Base-by-base conservation (phyloP, 1,284 basidiomycete genomes). In the Pisolithus thermaeus region DNA sequence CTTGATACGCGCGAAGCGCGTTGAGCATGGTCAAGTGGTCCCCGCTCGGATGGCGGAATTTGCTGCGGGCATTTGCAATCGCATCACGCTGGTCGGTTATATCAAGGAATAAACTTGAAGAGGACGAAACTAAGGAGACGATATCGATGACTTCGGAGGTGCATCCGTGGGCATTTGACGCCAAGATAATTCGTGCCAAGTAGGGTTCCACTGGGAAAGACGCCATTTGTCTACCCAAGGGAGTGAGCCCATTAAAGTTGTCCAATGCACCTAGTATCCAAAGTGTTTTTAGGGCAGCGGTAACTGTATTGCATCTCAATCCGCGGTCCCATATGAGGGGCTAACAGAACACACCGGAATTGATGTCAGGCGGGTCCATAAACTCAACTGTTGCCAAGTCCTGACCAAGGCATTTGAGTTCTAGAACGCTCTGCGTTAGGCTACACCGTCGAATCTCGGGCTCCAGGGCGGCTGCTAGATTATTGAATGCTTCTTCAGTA, bases 21-120 rank as follows among this genome's bases (percentile, higher is more conserved):
- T 96, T 96, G 55, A 97, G 77, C 51, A 87, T 78, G 12, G 93
- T 97, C 53, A 97, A 74, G 65, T 97, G 92, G 65, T 99, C 96
- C 22, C 96, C 95, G 50, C 87, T 84, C 3, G 81, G 72, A 64
- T 93, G 90, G 12, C 83, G 76, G 65, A 97, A 97, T 64, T 89
- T 89, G 43, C 76, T 71, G 2, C 90, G 77, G 1, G 85, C 84
- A 49, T 83, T 83, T 1, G 77, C 69, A 0, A 87, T 84, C 4
- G 73, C 73, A 47, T 93, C 89, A 20, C 93, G 80, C 49, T 87
- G 78, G 52, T 86, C 83, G 49, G 79, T 73, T 22, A 80, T 70
- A 62, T 90, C 85, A 49, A 87, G 63, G 70, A 92, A 92, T 14
- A 92, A 76, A 53, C 83, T 81, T 25, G 84, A 79, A 32, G 86